Percentiles rank a stretch among this genome's conserved stretches.
Evolutionary conservation across 306 rosid genomes (phyloP).

Genomic region (Lithocarpus polystachyus): DNA sequence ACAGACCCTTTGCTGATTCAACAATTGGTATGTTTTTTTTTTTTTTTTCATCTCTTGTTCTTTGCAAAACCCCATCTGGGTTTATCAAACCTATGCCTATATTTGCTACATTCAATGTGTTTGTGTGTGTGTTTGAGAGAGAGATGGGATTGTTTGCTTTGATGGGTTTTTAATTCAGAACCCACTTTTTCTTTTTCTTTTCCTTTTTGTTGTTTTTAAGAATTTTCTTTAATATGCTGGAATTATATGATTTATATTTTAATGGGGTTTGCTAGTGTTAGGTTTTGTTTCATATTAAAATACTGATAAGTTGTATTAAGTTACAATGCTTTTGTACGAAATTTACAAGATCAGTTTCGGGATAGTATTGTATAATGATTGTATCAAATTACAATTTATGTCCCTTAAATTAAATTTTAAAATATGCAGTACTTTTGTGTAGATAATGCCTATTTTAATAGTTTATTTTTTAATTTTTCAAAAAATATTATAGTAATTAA

Average conservation of each 20-base stretch:
- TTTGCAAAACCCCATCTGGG: neutral
- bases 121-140: neutral
- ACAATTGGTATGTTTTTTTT: neutral
- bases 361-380: neutral
- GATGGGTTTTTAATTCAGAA: neutral
- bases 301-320: neutral
- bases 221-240: no score
- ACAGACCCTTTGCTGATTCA: no score
- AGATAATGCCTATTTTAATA: neutral
- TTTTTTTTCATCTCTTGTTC: neutral
- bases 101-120: neutral
- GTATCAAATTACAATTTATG: neutral
- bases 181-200: no score
- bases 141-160: neutral
- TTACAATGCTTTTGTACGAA: neutral
- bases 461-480: neutral
- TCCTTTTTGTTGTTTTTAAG: no score
- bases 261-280: neutral
- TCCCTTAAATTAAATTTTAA: neutral
- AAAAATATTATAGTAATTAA: neutral
- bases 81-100: neutral
- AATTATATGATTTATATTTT: no score
- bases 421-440: neutral
- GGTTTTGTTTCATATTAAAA: neutral
- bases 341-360: neutral